Percentiles rank a stretch among this genome's conserved stretches.
Conservation (phyloP, 352 stramenopile genomes). For the Phytophthora foliorum region DNA sequence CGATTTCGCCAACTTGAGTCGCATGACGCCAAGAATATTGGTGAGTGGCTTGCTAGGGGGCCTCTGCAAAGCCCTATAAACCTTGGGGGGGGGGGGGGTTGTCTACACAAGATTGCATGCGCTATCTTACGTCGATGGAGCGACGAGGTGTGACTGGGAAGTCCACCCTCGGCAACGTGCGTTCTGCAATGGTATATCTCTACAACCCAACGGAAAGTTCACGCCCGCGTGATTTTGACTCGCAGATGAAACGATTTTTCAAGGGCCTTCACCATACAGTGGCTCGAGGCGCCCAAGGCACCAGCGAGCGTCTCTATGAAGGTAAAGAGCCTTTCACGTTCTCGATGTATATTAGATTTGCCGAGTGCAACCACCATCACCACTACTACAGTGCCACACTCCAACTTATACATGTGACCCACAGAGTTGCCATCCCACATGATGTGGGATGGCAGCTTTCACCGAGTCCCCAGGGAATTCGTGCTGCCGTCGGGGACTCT, state of each 20-base stretch:
- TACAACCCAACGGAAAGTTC: not conserved
- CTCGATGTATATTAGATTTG: slow-evolving; percentile 26
- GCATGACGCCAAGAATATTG: no score
- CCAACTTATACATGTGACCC: no score
- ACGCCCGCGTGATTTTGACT: not conserved
- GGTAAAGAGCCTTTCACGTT: slow-evolving; percentile 22
- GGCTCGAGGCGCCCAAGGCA: slow-evolving; percentile 4
- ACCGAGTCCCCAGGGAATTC: no score
- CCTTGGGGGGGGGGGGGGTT: not conserved
- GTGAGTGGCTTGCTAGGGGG: not conserved
- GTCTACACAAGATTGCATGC: slow-evolving; percentile 4
- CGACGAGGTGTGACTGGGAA: slow-evolving; percentile 1
- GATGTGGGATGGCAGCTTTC: no score
- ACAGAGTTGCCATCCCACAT: no score
- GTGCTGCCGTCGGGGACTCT: no score
- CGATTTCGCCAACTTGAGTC: no score
- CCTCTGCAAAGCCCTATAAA: not conserved
- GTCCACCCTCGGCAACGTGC: slow-evolving; percentile 5
- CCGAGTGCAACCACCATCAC: no score
- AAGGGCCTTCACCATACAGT: not conserved
- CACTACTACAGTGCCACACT: no score
- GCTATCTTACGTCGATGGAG: slow-evolving; percentile 2
- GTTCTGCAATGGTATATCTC: slow-evolving; percentile 5
- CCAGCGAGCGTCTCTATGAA: not conserved
- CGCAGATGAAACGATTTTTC: not conserved